Evolutionary conservation across 768 basidiomycete species (phyloP), one percentile per base, ranked within the genome.

Genomic region (Pholiota molesta): DNA sequence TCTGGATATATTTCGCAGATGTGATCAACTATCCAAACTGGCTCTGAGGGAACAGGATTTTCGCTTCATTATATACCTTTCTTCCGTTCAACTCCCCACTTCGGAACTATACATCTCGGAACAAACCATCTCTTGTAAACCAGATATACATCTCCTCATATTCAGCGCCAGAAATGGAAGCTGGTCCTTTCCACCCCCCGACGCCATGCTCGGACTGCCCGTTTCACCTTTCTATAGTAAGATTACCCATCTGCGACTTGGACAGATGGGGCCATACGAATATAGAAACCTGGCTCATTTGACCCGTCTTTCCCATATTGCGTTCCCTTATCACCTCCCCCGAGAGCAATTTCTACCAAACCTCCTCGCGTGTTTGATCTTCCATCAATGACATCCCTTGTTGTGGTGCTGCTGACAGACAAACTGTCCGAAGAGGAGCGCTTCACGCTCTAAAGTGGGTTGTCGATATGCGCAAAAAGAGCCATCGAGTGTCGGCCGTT

Each of bases 211-310:
- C n/a, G 35, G 26, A 5, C 21, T 44, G 10, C 10, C 35, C 19
- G 56, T 58, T 7, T 64, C 59, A 2, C 68, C 67, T 39, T 49
- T 72, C 17, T 69, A 69, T 40, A 42, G 31, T 0, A 65, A 65
- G 39, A 62, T 72, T 39, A 67, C 70, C 13, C 72, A 69, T 52
- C 63, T 73, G 31, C 62, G 66, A 11, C 47, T 70, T 5, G 64
- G 65, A 5, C 21, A 42, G n/a, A 55, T 65, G 9, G 59, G 59
- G 11, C 52, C 61, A n/a, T 71, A 70, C 33, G 54, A 55, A 13
- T 54, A 63, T n/a, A 39, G 66, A 5, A 51, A 66, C 33, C 58
- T 71, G 16, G 59, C 62, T 11, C 61, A 64, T 33, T 68, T 70
- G 51, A 57, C 54, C 21, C 59, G 63, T 14, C 67, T 73, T 35